phyloP scores from a whole-genome alignment of 148 eudicot species.

The Vaccinium corymbosum region DNA sequence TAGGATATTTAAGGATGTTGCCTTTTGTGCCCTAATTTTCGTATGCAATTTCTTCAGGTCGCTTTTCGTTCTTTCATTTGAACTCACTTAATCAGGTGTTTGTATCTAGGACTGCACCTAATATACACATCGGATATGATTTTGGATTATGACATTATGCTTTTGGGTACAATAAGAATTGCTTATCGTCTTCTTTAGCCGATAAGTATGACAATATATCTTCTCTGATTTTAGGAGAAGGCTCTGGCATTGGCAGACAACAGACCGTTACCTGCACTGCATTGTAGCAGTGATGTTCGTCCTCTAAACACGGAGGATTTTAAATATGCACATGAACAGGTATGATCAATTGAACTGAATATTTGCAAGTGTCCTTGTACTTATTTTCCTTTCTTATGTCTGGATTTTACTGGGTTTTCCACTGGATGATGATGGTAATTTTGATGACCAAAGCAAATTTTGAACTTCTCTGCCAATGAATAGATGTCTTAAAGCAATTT shows the following conservation, averaged over 20 bases:
- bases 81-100: background rate
- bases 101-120: background rate
- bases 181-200: background rate
- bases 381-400: background rate
- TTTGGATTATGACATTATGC: background rate
- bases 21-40: background rate
- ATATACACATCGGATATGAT: background rate
- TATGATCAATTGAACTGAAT: conserved; percentile 14
- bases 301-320: conserved; percentile 76
- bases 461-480: background rate
- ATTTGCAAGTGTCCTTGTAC: background rate
- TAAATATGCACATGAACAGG: conserved; percentile 93
- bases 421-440: background rate
- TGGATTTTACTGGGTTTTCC: background rate
- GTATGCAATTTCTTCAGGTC: background rate
- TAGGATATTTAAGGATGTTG: background rate
- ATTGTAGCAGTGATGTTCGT: conserved; percentile 70
- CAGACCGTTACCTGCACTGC: conserved; percentile 53
- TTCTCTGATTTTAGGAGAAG: conserved; percentile 53
- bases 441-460: background rate
- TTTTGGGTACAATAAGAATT: background rate
- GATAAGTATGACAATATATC: conserved; percentile 9
- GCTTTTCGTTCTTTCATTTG: background rate
- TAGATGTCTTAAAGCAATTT: background rate
- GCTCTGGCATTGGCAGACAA: conserved; percentile 61